Evolutionary conservation across 2,329 filamentous ascomycete genomes (phyloP).

Genomic region (Penicillium freii): DNA sequence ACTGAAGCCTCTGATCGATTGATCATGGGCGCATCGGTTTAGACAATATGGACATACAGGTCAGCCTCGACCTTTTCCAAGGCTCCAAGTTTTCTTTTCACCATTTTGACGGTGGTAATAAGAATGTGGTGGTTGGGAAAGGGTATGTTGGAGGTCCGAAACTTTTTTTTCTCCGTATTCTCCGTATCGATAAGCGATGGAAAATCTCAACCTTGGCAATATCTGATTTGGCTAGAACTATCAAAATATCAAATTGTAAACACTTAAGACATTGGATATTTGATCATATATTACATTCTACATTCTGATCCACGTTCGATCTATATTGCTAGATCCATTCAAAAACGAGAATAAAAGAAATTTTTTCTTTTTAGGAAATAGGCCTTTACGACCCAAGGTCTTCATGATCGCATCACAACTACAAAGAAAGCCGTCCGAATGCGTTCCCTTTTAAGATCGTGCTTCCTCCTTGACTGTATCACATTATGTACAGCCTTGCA

Average conservation of each 20-base stretch:
- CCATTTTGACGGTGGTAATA: slow-evolving; percentile 52
- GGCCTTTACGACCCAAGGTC: slow-evolving; percentile 29
- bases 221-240: slow-evolving; percentile 4
- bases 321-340: slow-evolving; percentile 4
- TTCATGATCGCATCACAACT: slow-evolving; percentile 46
- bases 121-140: slow-evolving; percentile 41
- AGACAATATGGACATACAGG: slow-evolving; percentile 54
- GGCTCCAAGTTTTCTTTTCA: slow-evolving; percentile 84
- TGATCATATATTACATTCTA: not conserved
- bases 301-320: not conserved
- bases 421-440: slow-evolving; percentile 43
- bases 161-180: slow-evolving; percentile 36
- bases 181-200: slow-evolving; percentile 37
- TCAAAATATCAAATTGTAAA: not conserved
- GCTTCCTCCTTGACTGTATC: slow-evolving; percentile 40
- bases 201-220: slow-evolving; percentile 12
- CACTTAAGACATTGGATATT: not conserved
- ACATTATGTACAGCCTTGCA: slow-evolving; percentile 42
- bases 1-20: slow-evolving; percentile 14
- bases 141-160: slow-evolving; percentile 52
- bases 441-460: slow-evolving; percentile 38
- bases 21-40: slow-evolving; percentile 5
- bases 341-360: slow-evolving; percentile 18
- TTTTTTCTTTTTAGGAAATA: slow-evolving; percentile 29
- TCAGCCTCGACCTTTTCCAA: slow-evolving; percentile 95